Base-by-base conservation (phyloP, 352 stramenopile genomes). In the Pseudoperonospora humuli region DNA sequence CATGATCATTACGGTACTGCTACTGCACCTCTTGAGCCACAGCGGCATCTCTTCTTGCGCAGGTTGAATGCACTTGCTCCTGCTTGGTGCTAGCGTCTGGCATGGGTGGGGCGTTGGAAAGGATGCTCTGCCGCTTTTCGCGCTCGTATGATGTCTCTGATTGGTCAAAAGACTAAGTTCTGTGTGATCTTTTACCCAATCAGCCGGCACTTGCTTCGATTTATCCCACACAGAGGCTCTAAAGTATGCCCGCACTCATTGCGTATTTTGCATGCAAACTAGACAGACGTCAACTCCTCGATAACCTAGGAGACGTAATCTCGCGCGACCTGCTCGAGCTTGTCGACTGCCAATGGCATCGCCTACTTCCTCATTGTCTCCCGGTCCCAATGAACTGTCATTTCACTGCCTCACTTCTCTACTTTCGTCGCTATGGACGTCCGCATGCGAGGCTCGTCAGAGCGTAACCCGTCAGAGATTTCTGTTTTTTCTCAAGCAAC, bases 401-500 rank as follows among this genome's bases (percentile, higher is more conserved):
- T 11, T 61, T 35, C 18, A 25, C 13, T 49, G 54, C 26, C 2
- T 57, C 0, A 27, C 24, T 0, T 21, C 54, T 3, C 5, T 57
- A 3, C 26, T 64, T 8, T 33, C 44, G 7, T 57, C 49, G 14
- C 21, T 61, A 15, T 68, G 54, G 49, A 35, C 42, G 1, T 44
- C 33, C 0, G 27, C 41, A 26, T 35, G 10, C 11, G 54, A 46
- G 1, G 44, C 43, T 19, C 32, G 54, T 1, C 29, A 42, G 7
- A 45, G 28, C 17, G 17, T 72, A 27, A 60, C 54, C 25, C 63
- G 63, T 8, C 58, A 67, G 26, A 44, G 50, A 17, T 39, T 59
- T 19, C 47, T 67, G 39, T 72, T 69, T 25, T 70, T 67, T 34
- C 42, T 74, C 10, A 64, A 66, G 55, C 75, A 79, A 44, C 64